Evolutionary conservation across 495 filamentous ascomycete species (phyloP).

Genomic region (Hypomontagnella submonticulosa): DNA sequence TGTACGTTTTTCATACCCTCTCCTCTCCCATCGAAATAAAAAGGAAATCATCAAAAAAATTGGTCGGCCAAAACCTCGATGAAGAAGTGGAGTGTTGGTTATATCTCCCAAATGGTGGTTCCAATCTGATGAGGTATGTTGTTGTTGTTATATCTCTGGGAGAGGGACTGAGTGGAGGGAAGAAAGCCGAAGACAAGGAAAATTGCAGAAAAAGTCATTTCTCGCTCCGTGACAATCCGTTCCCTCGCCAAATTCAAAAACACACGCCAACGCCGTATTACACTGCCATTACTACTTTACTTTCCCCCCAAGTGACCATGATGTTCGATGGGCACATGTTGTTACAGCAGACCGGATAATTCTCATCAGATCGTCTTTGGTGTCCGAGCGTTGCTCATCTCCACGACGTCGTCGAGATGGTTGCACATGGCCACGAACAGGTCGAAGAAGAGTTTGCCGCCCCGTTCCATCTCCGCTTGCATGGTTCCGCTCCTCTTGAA

Average conservation of each 20-base stretch:
- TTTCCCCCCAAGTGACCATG: conserved; percentile 34
- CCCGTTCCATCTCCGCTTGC: conserved; percentile 97
- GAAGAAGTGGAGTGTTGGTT: conserved; percentile 58
- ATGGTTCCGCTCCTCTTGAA: conserved; percentile 97
- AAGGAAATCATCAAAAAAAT: conserved; percentile 53
- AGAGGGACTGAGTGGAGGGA: conserved; percentile 52
- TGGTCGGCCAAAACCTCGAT: conserved; percentile 60
- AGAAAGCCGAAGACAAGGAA: conserved; percentile 52
- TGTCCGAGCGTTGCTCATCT: conserved; percentile 63
- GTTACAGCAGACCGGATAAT: conserved; percentile 34
- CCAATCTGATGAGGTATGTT: conserved; percentile 57
- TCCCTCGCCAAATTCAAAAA: conserved; percentile 42
- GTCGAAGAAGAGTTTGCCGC: conserved; percentile 92
- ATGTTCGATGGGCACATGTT: conserved; percentile 36
- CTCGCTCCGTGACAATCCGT: conserved; percentile 31
- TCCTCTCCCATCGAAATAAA: conserved; percentile 47
- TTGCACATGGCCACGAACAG: conserved; percentile 98
- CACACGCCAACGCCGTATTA: conserved; percentile 32
- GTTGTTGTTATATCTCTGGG: conserved; percentile 42
- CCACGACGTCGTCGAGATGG: conserved; percentile 90
- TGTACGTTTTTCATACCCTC: conserved; percentile 50
- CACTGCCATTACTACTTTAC: neutral
- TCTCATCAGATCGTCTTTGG: conserved; percentile 61
- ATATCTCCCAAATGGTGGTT: conserved; percentile 59
- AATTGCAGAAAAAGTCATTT: conserved; percentile 34